These are phyloP conservation scores for Blakeslea trispora DNA, from an alignment of 371 early-diverging fungal species.

Conservation along the genomic window DNA sequence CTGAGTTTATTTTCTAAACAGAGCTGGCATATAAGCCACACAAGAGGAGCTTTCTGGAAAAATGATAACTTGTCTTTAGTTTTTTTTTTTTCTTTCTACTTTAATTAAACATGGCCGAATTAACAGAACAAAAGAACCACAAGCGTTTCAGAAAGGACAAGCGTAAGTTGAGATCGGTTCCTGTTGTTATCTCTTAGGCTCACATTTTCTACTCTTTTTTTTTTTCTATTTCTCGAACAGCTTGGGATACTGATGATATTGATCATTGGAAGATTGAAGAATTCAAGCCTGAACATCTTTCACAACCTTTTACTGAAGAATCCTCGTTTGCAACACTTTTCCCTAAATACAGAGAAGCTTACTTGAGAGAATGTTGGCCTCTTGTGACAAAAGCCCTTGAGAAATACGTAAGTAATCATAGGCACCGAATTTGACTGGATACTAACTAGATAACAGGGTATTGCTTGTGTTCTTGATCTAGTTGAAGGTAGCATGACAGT, in stretches of 20 bases:
- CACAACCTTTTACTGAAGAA: conserved; percentile 90
- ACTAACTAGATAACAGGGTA: conserved; percentile 61
- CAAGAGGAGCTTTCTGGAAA: not conserved
- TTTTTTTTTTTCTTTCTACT: conserved; percentile 1
- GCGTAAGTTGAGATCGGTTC: no score
- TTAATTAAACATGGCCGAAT: conserved; percentile 19
- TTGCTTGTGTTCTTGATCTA: conserved; percentile 92
- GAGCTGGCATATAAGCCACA: no score
- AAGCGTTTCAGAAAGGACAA: conserved; percentile 46
- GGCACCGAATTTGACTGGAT: not conserved
- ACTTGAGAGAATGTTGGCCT: conserved; percentile 95
- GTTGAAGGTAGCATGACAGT: conserved; percentile 98
- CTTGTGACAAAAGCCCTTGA: conserved; percentile 89
- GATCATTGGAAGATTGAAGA: conserved; percentile 94
- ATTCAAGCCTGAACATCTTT: conserved; percentile 82
- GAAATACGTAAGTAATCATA: conserved; percentile 57
- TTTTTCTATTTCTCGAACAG: conserved; percentile 28
- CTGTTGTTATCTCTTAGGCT: no score
- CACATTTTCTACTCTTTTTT: no score
- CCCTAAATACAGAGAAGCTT: conserved; percentile 97
- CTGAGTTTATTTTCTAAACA: no score
- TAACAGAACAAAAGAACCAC: conserved; percentile 24
- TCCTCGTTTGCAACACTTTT: conserved; percentile 98
- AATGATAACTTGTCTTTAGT: not conserved
- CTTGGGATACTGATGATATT: conserved; percentile 95